These are phyloP conservation scores for Blastobotrys peoriensis DNA, from an alignment of 805 yeast species.

Conservation along the genomic window DNA sequence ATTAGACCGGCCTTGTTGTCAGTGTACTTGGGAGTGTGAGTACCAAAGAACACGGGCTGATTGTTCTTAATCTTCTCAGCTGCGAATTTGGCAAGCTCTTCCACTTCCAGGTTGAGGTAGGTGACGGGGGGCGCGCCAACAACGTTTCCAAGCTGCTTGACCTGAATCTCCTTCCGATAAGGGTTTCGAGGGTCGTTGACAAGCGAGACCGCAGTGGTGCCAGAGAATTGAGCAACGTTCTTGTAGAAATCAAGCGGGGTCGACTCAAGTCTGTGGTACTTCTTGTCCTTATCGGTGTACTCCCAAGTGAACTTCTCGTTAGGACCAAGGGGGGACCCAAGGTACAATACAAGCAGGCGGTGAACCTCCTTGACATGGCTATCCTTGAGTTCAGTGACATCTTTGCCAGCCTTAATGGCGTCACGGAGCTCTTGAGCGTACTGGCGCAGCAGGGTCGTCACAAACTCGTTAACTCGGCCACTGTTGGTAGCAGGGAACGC, in stretches of 20 bases:
- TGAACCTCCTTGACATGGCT: constrained; percentile 56
- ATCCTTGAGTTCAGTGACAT: constrained; percentile 32
- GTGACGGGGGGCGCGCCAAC: constrained; percentile 62
- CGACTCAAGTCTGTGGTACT: constrained; percentile 41
- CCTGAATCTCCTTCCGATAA: constrained; percentile 56
- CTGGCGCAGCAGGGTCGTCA: constrained; percentile 69
- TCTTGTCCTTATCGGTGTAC: constrained; percentile 64
- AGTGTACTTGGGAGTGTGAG: constrained; percentile 79
- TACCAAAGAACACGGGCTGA: constrained; percentile 82
- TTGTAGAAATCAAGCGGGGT: constrained; percentile 64
- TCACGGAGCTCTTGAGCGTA: constrained; percentile 66
- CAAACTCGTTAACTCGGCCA: constrained; percentile 47
- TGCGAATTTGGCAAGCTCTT: constrained; percentile 52
- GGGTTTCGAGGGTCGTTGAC: constrained; percentile 79
- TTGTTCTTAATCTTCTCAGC: constrained; percentile 62
- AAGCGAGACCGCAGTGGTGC: constrained; percentile 52
- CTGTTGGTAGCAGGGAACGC: constrained; percentile 50
- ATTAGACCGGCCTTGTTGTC: constrained; percentile 60
- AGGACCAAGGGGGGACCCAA: constrained; percentile 78
- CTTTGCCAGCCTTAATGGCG: constrained; percentile 36
- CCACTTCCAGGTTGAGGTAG: constrained; percentile 63
- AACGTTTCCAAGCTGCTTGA: constrained; percentile 71
- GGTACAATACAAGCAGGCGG: constrained; percentile 56
- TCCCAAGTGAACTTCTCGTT: constrained; percentile 67
- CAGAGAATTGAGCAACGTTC: constrained; percentile 48